phyloP scores from a whole-genome alignment of 176 grass and related monocot species.

The Bolboschoenus planiculmis region DNA sequence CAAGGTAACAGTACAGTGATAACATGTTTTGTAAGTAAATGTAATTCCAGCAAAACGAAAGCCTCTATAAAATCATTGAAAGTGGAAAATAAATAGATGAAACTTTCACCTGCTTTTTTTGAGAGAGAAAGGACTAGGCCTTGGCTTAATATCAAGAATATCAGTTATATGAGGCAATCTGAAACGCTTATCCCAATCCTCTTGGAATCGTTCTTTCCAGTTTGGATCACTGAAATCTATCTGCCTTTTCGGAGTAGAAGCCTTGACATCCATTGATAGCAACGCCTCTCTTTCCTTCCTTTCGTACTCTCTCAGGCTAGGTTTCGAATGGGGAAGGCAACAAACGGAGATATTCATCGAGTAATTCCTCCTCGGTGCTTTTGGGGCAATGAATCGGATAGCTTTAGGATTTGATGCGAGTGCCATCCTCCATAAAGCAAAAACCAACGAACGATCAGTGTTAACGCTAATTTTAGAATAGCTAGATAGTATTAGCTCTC shows the following conservation, averaged over 20 bases:
- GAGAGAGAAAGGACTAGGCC: conserved; percentile 66
- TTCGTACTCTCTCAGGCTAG: conserved; percentile 6
- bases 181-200: conserved; percentile 69
- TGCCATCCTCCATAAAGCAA: conserved; percentile 19
- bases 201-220: conserved; percentile 65
- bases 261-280: conserved; percentile 18
- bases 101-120: conserved; percentile 60
- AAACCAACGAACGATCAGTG: neutral
- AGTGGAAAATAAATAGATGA: neutral
- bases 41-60: neutral
- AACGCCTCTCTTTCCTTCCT: conserved; percentile 28
- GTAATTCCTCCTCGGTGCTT: neutral
- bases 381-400: conserved; percentile 3
- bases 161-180: conserved; percentile 79
- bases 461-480: conserved; percentile 10
- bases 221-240: conserved; percentile 60
- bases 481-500: neutral
- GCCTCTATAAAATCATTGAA: neutral
- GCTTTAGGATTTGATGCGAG: neutral
- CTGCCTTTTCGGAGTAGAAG: conserved; percentile 30
- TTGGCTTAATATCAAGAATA: conserved; percentile 79
- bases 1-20: neutral
- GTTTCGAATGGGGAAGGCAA: conserved; percentile 19
- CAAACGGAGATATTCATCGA: conserved; percentile 16
- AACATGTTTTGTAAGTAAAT: conserved; percentile 25